Evolutionary conservation across 768 basidiomycete genomes (phyloP).

Genomic region (Tephrocybe sp.): DNA sequence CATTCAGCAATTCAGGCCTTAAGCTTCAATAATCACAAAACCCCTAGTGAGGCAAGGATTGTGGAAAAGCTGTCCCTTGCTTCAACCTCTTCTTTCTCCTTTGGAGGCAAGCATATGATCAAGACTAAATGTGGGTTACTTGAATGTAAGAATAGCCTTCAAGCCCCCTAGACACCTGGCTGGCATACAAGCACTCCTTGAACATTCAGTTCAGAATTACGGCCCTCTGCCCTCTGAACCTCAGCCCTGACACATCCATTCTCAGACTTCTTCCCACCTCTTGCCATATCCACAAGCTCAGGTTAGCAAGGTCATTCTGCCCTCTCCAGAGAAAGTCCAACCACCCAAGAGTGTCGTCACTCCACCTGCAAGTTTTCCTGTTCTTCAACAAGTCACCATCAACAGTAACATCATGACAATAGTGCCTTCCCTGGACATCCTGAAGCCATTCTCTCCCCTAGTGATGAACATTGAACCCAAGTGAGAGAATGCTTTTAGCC

Average conservation of each 20-base stretch:
- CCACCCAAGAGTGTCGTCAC: conserved; percentile 20
- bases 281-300: conserved; percentile 70
- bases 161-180: conserved; percentile 62
- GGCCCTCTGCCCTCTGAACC: conserved; percentile 75
- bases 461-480: conserved; percentile 38
- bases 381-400: conserved; percentile 44
- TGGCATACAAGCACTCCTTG: conserved; percentile 71
- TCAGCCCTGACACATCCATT: conserved; percentile 58
- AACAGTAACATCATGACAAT: conserved; percentile 40
- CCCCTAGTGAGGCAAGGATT: conserved; percentile 47
- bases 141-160: conserved; percentile 70
- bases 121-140: conserved; percentile 60
- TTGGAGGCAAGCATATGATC: conserved; percentile 71
- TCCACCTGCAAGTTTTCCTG: conserved; percentile 20
- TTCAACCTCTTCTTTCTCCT: conserved; percentile 61
- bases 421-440: conserved; percentile 36
- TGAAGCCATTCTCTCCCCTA: conserved; percentile 46
- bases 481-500: conserved; percentile 32
- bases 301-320: conserved; percentile 38
- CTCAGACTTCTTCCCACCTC: conserved; percentile 67
- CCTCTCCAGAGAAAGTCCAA: conserved; percentile 40
- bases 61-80: conserved; percentile 68
- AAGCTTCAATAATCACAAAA: conserved; percentile 31
- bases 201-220: conserved; percentile 71
- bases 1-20: conserved; percentile 39